Evolutionary conservation across 768 basidiomycete genomes (phyloP), one percentile per base, ranked within the genome.

Genomic region (Gymnopilus junonius): DNA sequence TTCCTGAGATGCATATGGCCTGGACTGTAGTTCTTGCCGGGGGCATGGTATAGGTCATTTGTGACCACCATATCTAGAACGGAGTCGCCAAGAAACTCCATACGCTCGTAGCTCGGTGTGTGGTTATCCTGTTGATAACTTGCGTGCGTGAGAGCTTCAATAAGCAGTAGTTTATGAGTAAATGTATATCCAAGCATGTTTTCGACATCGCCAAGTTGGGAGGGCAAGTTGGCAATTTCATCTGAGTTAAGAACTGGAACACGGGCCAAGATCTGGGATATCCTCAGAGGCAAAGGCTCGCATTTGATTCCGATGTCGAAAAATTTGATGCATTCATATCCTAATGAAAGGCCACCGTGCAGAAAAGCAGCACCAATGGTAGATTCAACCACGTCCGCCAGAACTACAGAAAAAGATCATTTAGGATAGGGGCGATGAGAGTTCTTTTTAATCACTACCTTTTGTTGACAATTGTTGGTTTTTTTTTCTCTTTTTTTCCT

Each of bases 381-480:
- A 2, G 93, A 85, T 74, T 97, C 94, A 4, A 94, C 82, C 4
- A 94, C 89, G 65, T 96, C 94, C 1, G 92, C 92, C 34, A 95
- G 79, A 62, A 92, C 86, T 84, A 40, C 4, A 46, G 43, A 20
- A 48, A 25, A 23, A 32, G 17, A 10, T 32, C 3, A 29, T 15
- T 29, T 51, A 40, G 4, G 20, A 14, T 51, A 15, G 29, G 25
- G 23, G 3, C 12, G 35, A 42, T 5, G 3, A n/a, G 7, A n/a
- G n/a, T n/a, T 58, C 29, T 12, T 21, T 53, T n/a, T 8, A 27
- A 43, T 34, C 15, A 15, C 7, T 27, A 78, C 88, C 84, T 80
- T 96, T 96, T 2, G 90, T 92, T 2, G 91, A 93, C 27, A 93
- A 67, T 27, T 79, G 74, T 59, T 84, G 77, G 11, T 70, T 65